Evolutionary conservation across 2,329 filamentous ascomycete genomes (phyloP), one percentile per base, ranked within the genome.

Genomic region (Penicillium hesseltinei): DNA sequence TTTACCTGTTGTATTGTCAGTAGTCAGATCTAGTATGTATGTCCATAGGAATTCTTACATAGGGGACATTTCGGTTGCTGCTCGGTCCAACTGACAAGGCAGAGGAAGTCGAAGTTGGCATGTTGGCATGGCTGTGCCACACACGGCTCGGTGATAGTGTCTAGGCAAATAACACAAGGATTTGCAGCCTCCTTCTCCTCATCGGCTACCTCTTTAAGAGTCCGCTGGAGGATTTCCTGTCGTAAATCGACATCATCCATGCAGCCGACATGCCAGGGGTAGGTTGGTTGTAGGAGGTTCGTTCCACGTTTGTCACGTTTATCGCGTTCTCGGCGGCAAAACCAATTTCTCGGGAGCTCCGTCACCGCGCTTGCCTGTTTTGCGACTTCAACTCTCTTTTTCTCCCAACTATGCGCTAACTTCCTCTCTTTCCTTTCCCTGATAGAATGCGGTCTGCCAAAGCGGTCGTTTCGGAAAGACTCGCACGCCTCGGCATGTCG

Each of bases 141-240:
- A 61, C 89, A 91, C 51, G 84, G 77, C 66, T 94, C 90, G 10
- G 85, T 84, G 68, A 96, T 81, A 52, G 77, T 70, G 56, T 93
- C 89, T 59, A 97, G 85, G 73, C 92, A 97, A 73, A 97, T 94
- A 62, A 95, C 91, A 73, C 92, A 97, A 68, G 82, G 85, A 61
- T 82, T 77, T 51, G 71, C 68, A 39, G 71, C 62, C 48, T 67
- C 65, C 25, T 70, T 60, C 43, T 73, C 63, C 49, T 72, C 71
- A 35, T 67, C 59, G n/a, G 66, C 67, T 60, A 80, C 76, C 68
- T 81, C 77, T n/a, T 69, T 60, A 5, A 81, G 71, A 1, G 78
- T 80, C 35, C 71, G 74, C 48, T 77, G 75, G 44, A 80, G 70
- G 27, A 80, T 73, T 64, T 76, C 68, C 57, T 77, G 75, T 62